Evolutionary conservation across 768 basidiomycete genomes (phyloP).

Genomic region (Termitomyces sp.): DNA sequence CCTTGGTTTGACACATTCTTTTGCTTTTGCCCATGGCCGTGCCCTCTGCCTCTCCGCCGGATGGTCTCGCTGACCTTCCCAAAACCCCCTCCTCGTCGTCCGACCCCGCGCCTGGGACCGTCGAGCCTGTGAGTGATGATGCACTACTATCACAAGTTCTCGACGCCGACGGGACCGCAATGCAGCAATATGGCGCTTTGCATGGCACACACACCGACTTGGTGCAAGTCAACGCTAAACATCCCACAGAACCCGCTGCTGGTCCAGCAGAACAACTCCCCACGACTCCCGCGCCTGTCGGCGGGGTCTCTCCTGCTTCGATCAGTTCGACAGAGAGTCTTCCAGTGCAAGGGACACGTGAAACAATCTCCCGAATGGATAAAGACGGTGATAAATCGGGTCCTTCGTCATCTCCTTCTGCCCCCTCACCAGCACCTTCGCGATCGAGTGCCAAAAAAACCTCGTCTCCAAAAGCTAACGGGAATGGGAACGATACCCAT

Average conservation of each 20-base stretch:
- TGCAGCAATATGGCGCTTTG: slow-evolving; percentile 3
- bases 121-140: slow-evolving; percentile 12
- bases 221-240: neutral
- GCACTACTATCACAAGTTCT: slow-evolving; percentile 12
- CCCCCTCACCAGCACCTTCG: slow-evolving; percentile 12
- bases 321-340: slow-evolving; percentile 4
- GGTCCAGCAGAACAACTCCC: slow-evolving; percentile 9
- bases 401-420: slow-evolving; percentile 10
- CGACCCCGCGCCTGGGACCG: neutral
- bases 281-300: slow-evolving; percentile 10
- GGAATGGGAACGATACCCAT: slow-evolving; percentile 18
- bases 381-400: slow-evolving; percentile 18
- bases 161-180: slow-evolving; percentile 8
- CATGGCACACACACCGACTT: neutral
- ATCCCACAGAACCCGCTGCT: slow-evolving; percentile 4
- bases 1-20: slow-evolving; percentile 3
- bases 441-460: slow-evolving; percentile 10
- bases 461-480: slow-evolving; percentile 15
- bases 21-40: slow-evolving; percentile 15
- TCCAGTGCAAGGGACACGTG: slow-evolving; percentile 14
- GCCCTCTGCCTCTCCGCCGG: slow-evolving; percentile 12
- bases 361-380: slow-evolving; percentile 14
- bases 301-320: slow-evolving; percentile 5
- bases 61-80: neutral
- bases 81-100: slow-evolving; percentile 10